Evolutionary conservation across 495 filamentous ascomycete species (phyloP).

Genomic region (Hypoxylon lienhwacheense): DNA sequence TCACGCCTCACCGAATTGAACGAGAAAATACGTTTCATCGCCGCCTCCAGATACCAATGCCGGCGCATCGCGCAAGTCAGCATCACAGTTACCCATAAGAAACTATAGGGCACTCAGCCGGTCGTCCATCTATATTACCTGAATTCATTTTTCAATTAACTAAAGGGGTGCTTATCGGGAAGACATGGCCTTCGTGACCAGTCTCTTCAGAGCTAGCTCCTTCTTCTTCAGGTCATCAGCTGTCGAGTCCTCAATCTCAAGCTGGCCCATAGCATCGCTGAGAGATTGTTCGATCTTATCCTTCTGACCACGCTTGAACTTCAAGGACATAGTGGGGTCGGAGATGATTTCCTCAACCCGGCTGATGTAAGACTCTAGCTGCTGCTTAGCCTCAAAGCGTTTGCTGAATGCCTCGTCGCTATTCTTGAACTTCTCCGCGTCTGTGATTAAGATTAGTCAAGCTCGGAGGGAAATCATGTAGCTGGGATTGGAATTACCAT

Average conservation of each 20-base stretch:
- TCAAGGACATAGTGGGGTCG: constrained; percentile 92
- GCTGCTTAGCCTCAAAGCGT: constrained; percentile 96
- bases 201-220: constrained; percentile 95
- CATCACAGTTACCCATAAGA: constrained; percentile 25
- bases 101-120: constrained; percentile 32
- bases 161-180: constrained; percentile 64
- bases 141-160: constrained; percentile 38
- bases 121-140: constrained; percentile 40
- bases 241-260: constrained; percentile 64
- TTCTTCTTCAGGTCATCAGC: constrained; percentile 99
- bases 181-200: constrained; percentile 96
- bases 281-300: constrained; percentile 96
- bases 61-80: constrained; percentile 21
- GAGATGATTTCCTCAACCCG: constrained; percentile 98
- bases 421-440: constrained; percentile 98
- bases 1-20: constrained; percentile 32
- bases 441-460: constrained; percentile 46
- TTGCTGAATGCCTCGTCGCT: constrained; percentile 98
- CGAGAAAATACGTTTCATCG: constrained; percentile 34
- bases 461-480: background rate
- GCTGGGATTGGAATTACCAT: constrained; percentile 56
- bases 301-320: constrained; percentile 98
- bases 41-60: constrained; percentile 37
- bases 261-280: constrained; percentile 54
- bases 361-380: constrained; percentile 98